phyloP scores from a whole-genome alignment of 2,329 filamentous ascomycete species.

The Bipolaris cookei region DNA sequence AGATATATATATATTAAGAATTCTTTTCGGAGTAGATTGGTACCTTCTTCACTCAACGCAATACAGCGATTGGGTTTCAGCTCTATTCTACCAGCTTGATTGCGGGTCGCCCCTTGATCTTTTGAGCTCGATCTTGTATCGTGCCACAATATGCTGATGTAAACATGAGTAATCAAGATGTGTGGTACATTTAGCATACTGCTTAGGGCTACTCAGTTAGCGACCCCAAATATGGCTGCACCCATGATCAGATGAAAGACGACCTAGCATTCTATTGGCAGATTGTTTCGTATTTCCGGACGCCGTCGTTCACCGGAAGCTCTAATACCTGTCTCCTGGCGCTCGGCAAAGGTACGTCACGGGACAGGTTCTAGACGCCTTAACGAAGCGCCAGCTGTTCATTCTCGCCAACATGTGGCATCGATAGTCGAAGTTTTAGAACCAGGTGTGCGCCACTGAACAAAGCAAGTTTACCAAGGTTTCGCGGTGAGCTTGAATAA shows the following conservation, averaged over 20 bases:
- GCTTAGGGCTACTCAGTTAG: slow-evolving; percentile 4
- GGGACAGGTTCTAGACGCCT: slow-evolving; percentile 5
- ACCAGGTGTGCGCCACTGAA: neutral
- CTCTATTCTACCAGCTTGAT: no score
- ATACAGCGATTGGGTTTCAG: no score
- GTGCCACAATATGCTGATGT: no score
- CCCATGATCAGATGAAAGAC: slow-evolving; percentile 1
- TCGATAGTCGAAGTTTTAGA: neutral
- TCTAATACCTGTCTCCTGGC: neutral
- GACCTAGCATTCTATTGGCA: slow-evolving; percentile 4
- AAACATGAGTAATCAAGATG: no score
- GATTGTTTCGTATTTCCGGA: slow-evolving; percentile 2
- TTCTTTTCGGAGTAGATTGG: no score
- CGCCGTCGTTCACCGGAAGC: neutral
- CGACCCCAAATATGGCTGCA: slow-evolving; percentile 7
- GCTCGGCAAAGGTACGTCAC: neutral
- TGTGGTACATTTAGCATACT: neutral
- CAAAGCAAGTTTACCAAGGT: neutral
- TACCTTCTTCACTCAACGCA: no score
- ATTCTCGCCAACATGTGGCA: slow-evolving; percentile 10
- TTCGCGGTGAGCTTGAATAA: slow-evolving; percentile 3
- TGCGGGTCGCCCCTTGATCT: no score
- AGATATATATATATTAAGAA: no score
- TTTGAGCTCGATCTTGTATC: no score
- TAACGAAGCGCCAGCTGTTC: slow-evolving; percentile 2